These are phyloP conservation scores for Sphaerosporella brunnea DNA, from an alignment of 495 filamentous ascomycete species.

Conservation along the genomic window DNA sequence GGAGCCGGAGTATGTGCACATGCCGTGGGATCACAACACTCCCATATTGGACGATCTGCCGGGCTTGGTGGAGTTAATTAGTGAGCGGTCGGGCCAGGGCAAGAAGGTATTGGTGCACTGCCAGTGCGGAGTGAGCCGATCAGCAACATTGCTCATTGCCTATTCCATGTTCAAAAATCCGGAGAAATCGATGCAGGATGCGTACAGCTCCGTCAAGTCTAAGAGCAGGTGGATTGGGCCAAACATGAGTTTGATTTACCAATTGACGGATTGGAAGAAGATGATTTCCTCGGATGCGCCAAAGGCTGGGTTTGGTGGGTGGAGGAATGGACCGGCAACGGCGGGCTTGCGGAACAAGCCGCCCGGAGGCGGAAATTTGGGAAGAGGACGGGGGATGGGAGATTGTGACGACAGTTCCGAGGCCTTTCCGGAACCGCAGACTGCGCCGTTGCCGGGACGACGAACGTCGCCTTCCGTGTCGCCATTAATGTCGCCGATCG, in stretches of 20 bases:
- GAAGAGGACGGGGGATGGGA: constrained; percentile 20
- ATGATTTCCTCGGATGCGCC: constrained; percentile 36
- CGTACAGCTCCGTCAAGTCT: constrained; percentile 75
- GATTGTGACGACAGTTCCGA: constrained; percentile 19
- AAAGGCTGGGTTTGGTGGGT: constrained; percentile 10
- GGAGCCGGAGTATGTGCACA: constrained; percentile 82
- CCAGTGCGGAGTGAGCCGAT: constrained; percentile 87
- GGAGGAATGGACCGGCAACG: constrained; percentile 14
- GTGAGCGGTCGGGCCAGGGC: constrained; percentile 53
- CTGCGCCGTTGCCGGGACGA: constrained; percentile 22
- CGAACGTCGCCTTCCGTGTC: constrained; percentile 18
- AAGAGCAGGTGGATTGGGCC: constrained; percentile 92
- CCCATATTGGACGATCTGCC: constrained; percentile 79
- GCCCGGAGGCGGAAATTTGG: constrained; percentile 20
- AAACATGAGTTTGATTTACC: constrained; percentile 97
- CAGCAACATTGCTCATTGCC: constrained; percentile 89
- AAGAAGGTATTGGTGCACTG: constrained; percentile 89
- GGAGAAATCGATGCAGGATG: constrained; percentile 71
- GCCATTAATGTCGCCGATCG: constrained; percentile 6
- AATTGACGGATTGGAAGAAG: constrained; percentile 79
- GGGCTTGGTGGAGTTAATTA: constrained; percentile 70
- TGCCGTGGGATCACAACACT: constrained; percentile 95
- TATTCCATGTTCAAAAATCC: constrained; percentile 90
- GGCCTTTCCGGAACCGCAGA: constrained; percentile 23
- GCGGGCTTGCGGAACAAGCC: constrained; percentile 16